Evolutionary conservation across 208 protist species (phyloP), one percentile per base, ranked within the genome.

Genomic region (Phytomonas sp.): DNA sequence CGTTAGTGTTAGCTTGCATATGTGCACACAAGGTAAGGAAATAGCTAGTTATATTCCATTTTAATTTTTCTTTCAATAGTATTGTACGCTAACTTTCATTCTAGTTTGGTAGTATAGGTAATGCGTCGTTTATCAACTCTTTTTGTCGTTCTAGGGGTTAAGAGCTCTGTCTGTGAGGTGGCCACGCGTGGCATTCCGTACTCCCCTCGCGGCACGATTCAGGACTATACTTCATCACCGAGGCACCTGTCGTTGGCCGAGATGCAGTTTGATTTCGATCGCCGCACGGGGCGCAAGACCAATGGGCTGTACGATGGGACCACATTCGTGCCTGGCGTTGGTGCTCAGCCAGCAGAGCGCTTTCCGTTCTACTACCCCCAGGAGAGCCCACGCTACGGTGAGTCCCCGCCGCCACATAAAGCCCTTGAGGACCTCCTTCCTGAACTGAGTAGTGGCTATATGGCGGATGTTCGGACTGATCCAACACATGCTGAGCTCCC

Each of bases 191-290:
- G 83, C 40, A 83, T 85, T 23, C 85, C 85, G 1, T 91, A 85
- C 71, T 75, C 79, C 36, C 85, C 85, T 0, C 72, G 75, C 15
- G 85, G 85, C 60, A 88, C 82, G 32, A 82, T 91, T 66, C 82
- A 87, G 64, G 85, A 91, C 66, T 91, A 79, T 67, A 85, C 83
- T 17, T 76, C 80, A 0, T 91, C 85, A 3, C 81, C 82, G 32
- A 75, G 81, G 26, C 83, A 89, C 66, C 33, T 32, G 6, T 56
- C 67, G 29, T 60, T 91, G 33, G 77, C 80, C 20, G 79, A 88
- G 68, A 74, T 87, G 75, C 83, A 88, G 73, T 78, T 74, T 23
- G 71, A 88, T 26, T 60, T 87, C 0, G 85, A 91, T 59, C 61
- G 62, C n/a, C 68, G 51, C 26, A 73, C 62, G 3, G 81, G 83